phyloP scores from a whole-genome alignment of 805 yeast genomes.

The Wickerhamomyces subpelliculosus region DNA sequence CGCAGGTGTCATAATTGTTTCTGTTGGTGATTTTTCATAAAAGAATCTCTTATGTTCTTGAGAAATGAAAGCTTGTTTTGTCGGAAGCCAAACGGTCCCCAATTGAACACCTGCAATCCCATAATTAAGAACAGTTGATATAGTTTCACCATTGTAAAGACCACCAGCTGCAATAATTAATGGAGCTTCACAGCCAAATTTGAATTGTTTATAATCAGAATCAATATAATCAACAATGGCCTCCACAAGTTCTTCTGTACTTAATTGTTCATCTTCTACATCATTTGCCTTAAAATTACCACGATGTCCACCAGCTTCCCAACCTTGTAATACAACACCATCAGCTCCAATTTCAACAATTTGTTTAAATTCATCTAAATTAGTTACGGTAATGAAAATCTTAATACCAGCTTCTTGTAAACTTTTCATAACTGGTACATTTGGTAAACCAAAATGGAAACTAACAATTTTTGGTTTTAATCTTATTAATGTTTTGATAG shows the following conservation, averaged over 20 bases:
- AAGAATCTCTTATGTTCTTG: conserved; percentile 7
- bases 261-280: conserved; percentile 24
- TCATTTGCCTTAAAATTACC: conserved; percentile 37
- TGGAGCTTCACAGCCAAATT: conserved; percentile 7
- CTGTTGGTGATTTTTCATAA: conserved; percentile 11
- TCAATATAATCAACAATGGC: conserved; percentile 16
- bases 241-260: conserved; percentile 25
- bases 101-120: conserved; percentile 52
- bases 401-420: conserved; percentile 32
- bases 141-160: conserved; percentile 27
- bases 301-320: conserved; percentile 63
- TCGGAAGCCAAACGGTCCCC: conserved; percentile 42
- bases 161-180: conserved; percentile 50
- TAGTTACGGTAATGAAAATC: conserved; percentile 43
- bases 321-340: conserved; percentile 48
- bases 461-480: conserved; percentile 38
- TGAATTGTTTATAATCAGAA: no score
- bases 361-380: conserved; percentile 32
- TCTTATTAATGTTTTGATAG: conserved; percentile 12
- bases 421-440: conserved; percentile 21
- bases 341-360: conserved; percentile 31
- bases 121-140: conserved; percentile 23
- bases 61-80: conserved; percentile 12
- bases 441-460: conserved; percentile 49
- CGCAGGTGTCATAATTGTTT: conserved; percentile 22